These are phyloP conservation scores for Artemisia argyi DNA, from an alignment of 129 eudicot species.

Conservation along the genomic window DNA sequence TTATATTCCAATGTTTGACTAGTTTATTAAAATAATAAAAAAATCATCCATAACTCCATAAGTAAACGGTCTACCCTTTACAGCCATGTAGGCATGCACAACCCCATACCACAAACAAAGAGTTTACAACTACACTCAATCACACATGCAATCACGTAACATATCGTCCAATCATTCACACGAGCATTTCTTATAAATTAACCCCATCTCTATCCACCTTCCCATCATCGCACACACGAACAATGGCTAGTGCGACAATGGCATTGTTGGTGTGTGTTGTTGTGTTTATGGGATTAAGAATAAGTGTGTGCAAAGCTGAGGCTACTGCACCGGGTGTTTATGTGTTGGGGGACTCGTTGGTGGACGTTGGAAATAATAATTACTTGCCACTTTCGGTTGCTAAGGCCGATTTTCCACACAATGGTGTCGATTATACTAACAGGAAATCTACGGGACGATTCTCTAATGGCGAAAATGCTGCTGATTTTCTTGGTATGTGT, in stretches of 20 bases:
- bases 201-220: conserved; percentile 14
- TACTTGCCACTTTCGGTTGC: conserved; percentile 47
- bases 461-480: conserved; percentile 76
- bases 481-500: conserved; percentile 68
- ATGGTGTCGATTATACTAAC: conserved; percentile 61
- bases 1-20: too few relatives aligned
- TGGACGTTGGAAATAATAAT: conserved; percentile 79
- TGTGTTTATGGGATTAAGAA: background rate
- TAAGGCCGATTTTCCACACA: conserved; percentile 73
- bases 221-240: background rate
- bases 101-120: conserved; percentile 9
- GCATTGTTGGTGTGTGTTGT: conserved; percentile 22
- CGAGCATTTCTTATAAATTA: conserved; percentile 14
- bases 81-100: too few relatives aligned
- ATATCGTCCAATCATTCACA: background rate
- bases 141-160: background rate
- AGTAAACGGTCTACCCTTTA: conserved; percentile 1
- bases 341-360: conserved; percentile 71
- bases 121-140: conserved; percentile 8
- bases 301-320: conserved; percentile 4
- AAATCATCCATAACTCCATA: background rate
- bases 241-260: background rate
- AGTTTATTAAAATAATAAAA: background rate
- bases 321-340: conserved; percentile 41
- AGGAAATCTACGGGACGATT: conserved; percentile 70